A percentile compares a stretch with the other conserved stretches of the same genome.
phyloP scores from a whole-genome alignment of 2,329 filamentous ascomycete species.

The Pseudocercospora cruenta region DNA sequence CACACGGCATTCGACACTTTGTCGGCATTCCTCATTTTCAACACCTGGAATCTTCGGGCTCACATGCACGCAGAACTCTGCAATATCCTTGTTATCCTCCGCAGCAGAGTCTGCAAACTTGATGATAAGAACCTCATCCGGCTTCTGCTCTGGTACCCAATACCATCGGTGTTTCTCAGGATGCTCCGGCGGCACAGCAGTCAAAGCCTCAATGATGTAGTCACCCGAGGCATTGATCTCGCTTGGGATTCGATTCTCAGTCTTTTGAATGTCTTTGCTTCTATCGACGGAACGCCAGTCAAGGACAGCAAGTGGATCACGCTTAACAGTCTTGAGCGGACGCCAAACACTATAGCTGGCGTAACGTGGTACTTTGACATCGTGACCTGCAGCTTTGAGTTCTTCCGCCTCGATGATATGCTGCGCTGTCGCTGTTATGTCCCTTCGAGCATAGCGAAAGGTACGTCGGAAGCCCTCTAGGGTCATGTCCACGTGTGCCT shows the following conservation, averaged over 20 bases:
- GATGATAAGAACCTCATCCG: constrained; percentile 25
- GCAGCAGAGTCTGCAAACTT: constrained; percentile 26
- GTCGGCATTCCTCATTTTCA: constrained; percentile 18
- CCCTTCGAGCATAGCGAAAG: constrained; percentile 7
- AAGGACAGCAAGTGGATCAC: constrained; percentile 26
- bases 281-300: constrained; percentile 22
- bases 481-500: constrained; percentile 24
- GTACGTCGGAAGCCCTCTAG: constrained; percentile 19
- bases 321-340: constrained; percentile 24
- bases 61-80: constrained; percentile 22
- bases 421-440: constrained; percentile 19
- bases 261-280: constrained; percentile 20
- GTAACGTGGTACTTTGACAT: constrained; percentile 23
- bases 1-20: constrained; percentile 24
- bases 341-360: constrained; percentile 28
- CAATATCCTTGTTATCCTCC: constrained; percentile 14
- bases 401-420: constrained; percentile 21
- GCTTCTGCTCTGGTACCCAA: constrained; percentile 25
- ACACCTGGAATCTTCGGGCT: constrained; percentile 21
- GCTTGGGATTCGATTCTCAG: constrained; percentile 23
- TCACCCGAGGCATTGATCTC: constrained; percentile 19
- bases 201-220: constrained; percentile 24
- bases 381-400: constrained; percentile 13
- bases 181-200: constrained; percentile 15
- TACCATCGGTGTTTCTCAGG: constrained; percentile 26